phyloP scores from a whole-genome alignment of 768 basidiomycete species.

The Thelephora ganbajun region DNA sequence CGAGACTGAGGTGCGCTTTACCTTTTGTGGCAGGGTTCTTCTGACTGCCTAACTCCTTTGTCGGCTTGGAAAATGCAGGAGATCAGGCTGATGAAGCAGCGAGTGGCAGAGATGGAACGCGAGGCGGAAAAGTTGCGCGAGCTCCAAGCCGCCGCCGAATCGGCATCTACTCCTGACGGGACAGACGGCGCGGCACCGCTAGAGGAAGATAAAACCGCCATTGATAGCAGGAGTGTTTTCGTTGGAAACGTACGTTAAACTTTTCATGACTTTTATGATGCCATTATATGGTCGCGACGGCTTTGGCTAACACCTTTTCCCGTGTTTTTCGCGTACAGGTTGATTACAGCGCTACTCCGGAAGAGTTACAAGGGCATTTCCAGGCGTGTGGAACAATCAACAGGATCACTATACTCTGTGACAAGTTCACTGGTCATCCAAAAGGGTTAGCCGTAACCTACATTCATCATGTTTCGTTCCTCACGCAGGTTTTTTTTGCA shows the following conservation, averaged over 20 bases:
- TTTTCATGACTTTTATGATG: background rate
- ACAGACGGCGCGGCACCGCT: slow-evolving; percentile 46
- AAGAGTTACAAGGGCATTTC: slow-evolving; percentile 96
- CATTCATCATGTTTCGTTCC: slow-evolving; percentile 1
- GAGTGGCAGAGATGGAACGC: slow-evolving; percentile 87
- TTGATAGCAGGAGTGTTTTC: slow-evolving; percentile 83
- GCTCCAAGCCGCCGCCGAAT: slow-evolving; percentile 67
- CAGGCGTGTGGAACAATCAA: slow-evolving; percentile 97
- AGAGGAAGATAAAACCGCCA: slow-evolving; percentile 71
- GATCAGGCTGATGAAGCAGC: slow-evolving; percentile 81
- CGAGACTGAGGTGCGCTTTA: too few species aligned
- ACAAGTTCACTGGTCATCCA: slow-evolving; percentile 98
- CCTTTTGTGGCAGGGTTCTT: too few species aligned
- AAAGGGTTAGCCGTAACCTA: slow-evolving; percentile 58
- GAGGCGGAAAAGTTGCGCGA: slow-evolving; percentile 82
- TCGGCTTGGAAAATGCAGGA: too few species aligned
- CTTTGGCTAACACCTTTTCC: background rate
- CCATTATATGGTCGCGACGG: background rate
- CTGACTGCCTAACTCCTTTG: too few species aligned
- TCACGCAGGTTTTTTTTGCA: slow-evolving; percentile 17
- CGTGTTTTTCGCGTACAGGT: slow-evolving; percentile 40
- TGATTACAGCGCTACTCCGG: slow-evolving; percentile 93
- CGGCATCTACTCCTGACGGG: slow-evolving; percentile 31
- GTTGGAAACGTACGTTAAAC: slow-evolving; percentile 79
- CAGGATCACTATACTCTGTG: slow-evolving; percentile 96